A percentile compares a stretch with the other conserved stretches of the same genome.
Conservation (phyloP, 129 eudicot genomes). For the Flaveria trinervia region DNA sequence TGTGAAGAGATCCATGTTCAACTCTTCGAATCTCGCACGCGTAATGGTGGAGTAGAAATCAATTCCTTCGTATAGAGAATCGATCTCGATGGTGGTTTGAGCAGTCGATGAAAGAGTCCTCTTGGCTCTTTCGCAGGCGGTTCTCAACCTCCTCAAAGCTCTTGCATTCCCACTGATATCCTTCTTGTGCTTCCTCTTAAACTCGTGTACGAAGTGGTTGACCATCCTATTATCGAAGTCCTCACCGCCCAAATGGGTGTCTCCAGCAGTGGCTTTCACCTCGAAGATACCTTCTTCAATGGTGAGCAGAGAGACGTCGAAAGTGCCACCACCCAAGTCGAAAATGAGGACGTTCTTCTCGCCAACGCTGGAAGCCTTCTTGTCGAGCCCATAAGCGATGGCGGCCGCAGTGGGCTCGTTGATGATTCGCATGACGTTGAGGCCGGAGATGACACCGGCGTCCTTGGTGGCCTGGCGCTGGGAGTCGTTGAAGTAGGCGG, state of each 20-base stretch:
- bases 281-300: neutral
- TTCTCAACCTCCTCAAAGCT: neutral
- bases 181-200: neutral
- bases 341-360: neutral
- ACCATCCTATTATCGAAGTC: neutral
- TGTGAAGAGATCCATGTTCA: neutral
- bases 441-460: neutral
- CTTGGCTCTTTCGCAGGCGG: neutral
- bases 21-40: neutral
- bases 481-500: neutral
- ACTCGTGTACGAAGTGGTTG: neutral
- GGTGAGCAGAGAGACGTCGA: neutral
- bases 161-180: neutral
- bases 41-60: neutral
- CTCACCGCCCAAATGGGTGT: neutral
- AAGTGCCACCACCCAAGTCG: neutral
- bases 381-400: neutral
- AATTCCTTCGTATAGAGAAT: neutral
- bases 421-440: neutral
- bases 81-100: neutral
- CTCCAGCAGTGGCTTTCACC: neutral
- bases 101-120: neutral
- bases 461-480: neutral
- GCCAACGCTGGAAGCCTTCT: neutral
- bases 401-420: neutral